Conservation (phyloP, 306 rosid genomes). For the Quercus dentata region DNA sequence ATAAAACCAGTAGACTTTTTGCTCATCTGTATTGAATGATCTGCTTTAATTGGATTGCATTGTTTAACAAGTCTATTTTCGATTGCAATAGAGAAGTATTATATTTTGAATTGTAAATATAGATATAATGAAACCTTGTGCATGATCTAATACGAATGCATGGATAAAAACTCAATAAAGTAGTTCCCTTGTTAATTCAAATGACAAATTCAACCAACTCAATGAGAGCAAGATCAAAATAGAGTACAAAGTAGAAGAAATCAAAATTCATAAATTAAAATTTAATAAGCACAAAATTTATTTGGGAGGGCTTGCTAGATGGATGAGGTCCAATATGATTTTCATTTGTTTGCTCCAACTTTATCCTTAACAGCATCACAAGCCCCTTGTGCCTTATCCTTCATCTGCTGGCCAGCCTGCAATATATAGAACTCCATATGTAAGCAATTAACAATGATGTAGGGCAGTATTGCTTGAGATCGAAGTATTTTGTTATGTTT, state of each 20-base stretch:
- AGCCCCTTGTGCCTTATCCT: slow-evolving; percentile 27
- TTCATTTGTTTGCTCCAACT: slow-evolving; percentile 28
- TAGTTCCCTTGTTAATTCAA: not conserved
- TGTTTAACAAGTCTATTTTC: not conserved
- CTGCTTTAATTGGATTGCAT: not conserved
- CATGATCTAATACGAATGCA: not conserved
- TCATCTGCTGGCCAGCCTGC: slow-evolving; percentile 42
- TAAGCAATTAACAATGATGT: not conserved
- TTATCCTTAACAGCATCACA: slow-evolving; percentile 15
- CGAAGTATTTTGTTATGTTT: not conserved
- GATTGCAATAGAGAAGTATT: not conserved
- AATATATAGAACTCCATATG: not conserved
- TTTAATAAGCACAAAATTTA: not conserved
- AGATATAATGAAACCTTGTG: not conserved
- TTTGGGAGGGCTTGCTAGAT: not conserved
- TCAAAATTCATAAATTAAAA: not conserved
- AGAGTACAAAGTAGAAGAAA: not conserved
- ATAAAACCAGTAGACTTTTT: too few relatives aligned
- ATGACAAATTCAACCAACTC: not conserved
- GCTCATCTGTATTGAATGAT: not conserved
- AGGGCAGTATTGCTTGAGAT: not conserved
- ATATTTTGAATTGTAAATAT: not conserved
- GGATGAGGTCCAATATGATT: not conserved
- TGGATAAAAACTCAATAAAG: not conserved
- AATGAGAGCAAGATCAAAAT: not conserved